Conservation (phyloP, 805 yeast genomes). For the Saccharomycopsis sp. region DNA sequence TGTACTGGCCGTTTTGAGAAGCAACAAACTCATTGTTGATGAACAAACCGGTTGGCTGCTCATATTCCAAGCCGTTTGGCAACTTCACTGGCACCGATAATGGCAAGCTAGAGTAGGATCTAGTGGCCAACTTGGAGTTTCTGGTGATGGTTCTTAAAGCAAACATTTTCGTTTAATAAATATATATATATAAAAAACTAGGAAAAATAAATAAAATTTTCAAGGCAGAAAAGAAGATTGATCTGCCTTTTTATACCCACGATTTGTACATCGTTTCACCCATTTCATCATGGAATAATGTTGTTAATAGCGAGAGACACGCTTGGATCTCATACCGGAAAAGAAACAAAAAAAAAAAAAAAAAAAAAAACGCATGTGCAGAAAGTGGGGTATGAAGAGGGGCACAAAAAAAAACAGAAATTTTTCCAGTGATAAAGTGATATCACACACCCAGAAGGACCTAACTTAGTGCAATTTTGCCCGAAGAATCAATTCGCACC, state of each 20-base stretch:
- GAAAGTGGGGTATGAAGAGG: no score
- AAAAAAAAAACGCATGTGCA: no score
- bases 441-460: no score
- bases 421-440: no score
- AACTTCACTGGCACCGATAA: constrained; percentile 25
- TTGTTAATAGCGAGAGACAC: neutral
- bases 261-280: no score
- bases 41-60: constrained; percentile 76
- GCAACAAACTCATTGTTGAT: constrained; percentile 68
- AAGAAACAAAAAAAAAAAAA: neutral
- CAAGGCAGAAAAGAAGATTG: neutral
- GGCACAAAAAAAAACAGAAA: no score
- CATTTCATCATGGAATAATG: neutral
- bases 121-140: neutral
- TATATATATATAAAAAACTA: neutral
- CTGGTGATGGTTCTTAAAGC: neutral
- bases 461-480: no score
- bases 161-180: neutral
- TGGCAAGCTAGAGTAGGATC: neutral
- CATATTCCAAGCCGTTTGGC: constrained; percentile 67
- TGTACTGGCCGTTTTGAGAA: constrained; percentile 50
- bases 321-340: neutral
- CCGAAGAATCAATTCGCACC: no score
- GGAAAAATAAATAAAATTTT: neutral
- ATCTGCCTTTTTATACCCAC: neutral